Base-by-base conservation (phyloP, 192 early-diverging fungal genomes). In the Coemansia sp. region DNA sequence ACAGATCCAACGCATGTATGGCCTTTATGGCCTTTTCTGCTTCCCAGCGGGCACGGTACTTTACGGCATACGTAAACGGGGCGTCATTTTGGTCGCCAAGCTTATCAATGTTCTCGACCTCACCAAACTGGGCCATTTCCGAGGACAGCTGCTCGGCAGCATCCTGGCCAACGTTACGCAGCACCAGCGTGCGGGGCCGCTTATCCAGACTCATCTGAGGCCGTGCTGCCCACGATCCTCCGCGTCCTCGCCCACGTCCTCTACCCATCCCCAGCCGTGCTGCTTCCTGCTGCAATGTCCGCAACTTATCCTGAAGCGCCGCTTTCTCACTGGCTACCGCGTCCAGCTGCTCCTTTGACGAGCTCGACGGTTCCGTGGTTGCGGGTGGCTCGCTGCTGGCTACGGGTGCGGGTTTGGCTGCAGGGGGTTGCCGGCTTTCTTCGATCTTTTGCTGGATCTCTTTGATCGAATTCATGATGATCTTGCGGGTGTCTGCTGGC, bases 391-490 rank as follows among this genome's bases (percentile, higher is more conserved):
- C 0, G 53, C 46, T 13, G 41, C 50, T 1, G 51, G 15, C 12
- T 50, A 2, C 0, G 26, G 15, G 6, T 9, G 12, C 21, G 6
- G 23, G 5, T 49, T 26, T 44, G 2, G 43, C 11, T 33, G 15
- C 18, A n/a, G n/a, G 7, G 56, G 64, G 71, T 50, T 56, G 46
- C 39, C 52, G 60, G 23, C 63, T 60, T 2, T 63, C 65, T 26
- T 75, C 57, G 33, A 75, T 53, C 48, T 68, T 68, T n/a, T 38
- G 41, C 61, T 64, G 61, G 50, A 75, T 75, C 65, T 68, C 59
- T 42, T 62, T 65, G 54, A 75, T 75, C 53, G 72, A 75, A n/a
- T 65, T 57, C 72, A 75, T 75, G 53, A 75, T 75, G 49, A 75
- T 68, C 62, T 75, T 75, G 57, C 65, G 65, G 19, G 65, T 75